These are phyloP conservation scores for Laguncularia racemosa DNA, from an alignment of 345 rosid genomes.

Conservation along the genomic window DNA sequence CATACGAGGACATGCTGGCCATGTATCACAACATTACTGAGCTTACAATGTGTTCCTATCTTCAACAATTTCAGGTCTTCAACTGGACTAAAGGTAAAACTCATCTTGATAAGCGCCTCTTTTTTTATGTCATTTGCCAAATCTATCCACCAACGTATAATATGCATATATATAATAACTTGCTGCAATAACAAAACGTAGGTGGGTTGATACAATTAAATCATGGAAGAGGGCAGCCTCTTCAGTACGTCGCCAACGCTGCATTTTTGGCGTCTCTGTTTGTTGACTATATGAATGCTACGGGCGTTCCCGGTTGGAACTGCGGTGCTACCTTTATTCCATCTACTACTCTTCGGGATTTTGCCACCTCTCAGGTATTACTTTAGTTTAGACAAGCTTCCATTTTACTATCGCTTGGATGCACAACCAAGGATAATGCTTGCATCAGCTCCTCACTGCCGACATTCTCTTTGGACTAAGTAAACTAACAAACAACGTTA, in stretches of 20 bases:
- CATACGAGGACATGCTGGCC: slow-evolving; percentile 71
- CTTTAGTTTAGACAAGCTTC: background rate
- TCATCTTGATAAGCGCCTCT: no score
- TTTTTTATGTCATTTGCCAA: background rate
- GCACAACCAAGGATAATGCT: background rate
- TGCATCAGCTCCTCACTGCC: no score
- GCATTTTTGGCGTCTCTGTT: slow-evolving; percentile 73
- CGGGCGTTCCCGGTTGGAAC: slow-evolving; percentile 52
- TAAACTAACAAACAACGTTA: no score
- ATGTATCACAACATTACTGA: slow-evolving; percentile 67
- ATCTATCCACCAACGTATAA: background rate
- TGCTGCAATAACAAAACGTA: slow-evolving; percentile 10
- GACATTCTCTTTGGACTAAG: no score
- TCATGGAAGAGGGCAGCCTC: slow-evolving; percentile 48
- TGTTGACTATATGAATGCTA: slow-evolving; percentile 64
- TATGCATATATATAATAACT: background rate
- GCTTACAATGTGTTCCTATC: slow-evolving; percentile 72
- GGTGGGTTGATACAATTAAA: slow-evolving; percentile 65
- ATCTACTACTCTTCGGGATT: slow-evolving; percentile 27
- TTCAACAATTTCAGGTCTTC: slow-evolving; percentile 47
- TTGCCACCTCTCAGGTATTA: slow-evolving; percentile 69
- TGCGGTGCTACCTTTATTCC: slow-evolving; percentile 49
- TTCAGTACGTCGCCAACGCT: slow-evolving; percentile 59
- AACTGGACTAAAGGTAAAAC: slow-evolving; percentile 61
- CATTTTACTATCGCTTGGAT: background rate